phyloP scores from a whole-genome alignment of 2,329 filamentous ascomycete genomes.

The Colletotrichum lindemuthianum region DNA sequence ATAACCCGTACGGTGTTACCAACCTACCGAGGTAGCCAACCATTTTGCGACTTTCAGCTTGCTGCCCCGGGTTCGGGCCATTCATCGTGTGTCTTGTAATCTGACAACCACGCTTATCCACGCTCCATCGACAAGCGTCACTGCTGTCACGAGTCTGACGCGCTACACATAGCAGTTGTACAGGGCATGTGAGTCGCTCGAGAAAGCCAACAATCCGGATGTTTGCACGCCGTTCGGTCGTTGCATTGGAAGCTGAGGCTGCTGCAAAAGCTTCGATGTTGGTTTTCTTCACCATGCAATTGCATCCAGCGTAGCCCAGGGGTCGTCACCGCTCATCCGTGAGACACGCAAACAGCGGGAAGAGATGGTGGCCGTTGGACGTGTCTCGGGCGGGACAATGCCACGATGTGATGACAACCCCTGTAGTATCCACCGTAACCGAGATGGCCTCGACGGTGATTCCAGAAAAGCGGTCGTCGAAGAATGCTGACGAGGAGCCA shows the following conservation, averaged over 20 bases:
- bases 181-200: conserved; percentile 10
- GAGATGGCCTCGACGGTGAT: conserved; percentile 11
- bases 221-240: neutral
- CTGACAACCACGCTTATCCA: conserved; percentile 30
- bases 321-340: conserved; percentile 22
- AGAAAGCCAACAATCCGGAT: neutral
- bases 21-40: conserved; percentile 31
- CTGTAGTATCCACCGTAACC: conserved; percentile 9
- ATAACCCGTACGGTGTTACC: conserved; percentile 23
- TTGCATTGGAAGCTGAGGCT: neutral
- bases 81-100: conserved; percentile 12
- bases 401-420: neutral
- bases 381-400: neutral
- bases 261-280: conserved; percentile 2
- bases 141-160: conserved; percentile 31
- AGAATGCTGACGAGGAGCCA: conserved; percentile 11
- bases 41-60: conserved; percentile 9
- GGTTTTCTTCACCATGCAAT: conserved; percentile 4
- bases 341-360: neutral
- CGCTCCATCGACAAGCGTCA: conserved; percentile 29
- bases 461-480: conserved; percentile 18
- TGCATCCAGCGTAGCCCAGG: neutral
- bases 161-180: conserved; percentile 3
- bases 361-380: neutral
- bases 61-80: conserved; percentile 21